Percentiles rank a stretch among this genome's conserved stretches.
Conservation (phyloP, 2,329 filamentous ascomycete genomes). For the Erysiphe neolycopersici region DNA sequence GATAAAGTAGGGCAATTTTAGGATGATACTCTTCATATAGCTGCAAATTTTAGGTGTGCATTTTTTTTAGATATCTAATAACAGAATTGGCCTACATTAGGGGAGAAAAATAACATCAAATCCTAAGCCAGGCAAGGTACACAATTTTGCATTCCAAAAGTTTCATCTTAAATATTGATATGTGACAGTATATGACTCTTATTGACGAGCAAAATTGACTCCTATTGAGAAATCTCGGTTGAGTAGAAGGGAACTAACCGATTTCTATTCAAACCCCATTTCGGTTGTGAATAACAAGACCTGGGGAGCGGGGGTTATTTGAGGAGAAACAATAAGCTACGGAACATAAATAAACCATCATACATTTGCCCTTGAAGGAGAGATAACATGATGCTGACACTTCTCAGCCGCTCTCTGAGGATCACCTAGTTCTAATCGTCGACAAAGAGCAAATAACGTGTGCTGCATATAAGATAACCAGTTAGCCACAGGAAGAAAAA, state of each 20-base stretch:
- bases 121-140: neutral
- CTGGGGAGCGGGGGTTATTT: too few relatives aligned
- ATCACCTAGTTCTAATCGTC: too few relatives aligned
- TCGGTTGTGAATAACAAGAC: neutral
- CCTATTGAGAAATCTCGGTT: neutral
- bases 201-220: neutral
- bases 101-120: neutral
- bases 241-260: constrained; percentile 3
- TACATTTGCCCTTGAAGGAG: too few relatives aligned
- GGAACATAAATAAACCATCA: too few relatives aligned
- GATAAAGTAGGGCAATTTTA: neutral
- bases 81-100: neutral
- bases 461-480: too few relatives aligned
- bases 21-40: neutral
- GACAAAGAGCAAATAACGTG: too few relatives aligned
- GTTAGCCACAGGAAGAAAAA: too few relatives aligned
- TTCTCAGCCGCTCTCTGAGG: too few relatives aligned
- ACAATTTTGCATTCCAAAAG: neutral
- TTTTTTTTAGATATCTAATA: too few relatives aligned
- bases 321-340: too few relatives aligned
- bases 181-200: neutral
- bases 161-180: neutral
- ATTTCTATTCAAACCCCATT: constrained; percentile 4
- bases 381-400: too few relatives aligned
- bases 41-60: neutral